phyloP scores from a whole-genome alignment of 257 asterid genomes.

The Jaltomata sinuosa region DNA sequence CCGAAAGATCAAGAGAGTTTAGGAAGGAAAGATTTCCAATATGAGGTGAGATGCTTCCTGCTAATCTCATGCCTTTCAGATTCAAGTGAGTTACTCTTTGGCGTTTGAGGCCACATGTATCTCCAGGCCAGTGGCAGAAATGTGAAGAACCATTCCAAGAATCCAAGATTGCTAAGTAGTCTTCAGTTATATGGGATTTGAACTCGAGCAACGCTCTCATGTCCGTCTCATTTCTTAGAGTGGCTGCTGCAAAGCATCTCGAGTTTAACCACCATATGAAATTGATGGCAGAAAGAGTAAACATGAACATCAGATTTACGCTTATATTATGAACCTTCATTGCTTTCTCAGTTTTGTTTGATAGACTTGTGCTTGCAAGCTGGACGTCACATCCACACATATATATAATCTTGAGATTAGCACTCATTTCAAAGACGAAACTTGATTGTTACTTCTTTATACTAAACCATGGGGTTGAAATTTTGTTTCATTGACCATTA shows the following conservation, averaged over 20 bases:
- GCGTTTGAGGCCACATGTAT: background rate
- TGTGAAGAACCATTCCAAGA: background rate
- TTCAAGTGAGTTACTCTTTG: background rate
- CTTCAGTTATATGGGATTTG: background rate
- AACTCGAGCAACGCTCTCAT: background rate
- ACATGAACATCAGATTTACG: background rate
- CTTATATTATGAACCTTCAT: background rate
- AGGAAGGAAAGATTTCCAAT: background rate
- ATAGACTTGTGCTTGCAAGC: background rate
- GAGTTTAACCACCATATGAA: background rate
- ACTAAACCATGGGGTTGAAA: background rate
- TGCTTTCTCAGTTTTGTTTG: background rate
- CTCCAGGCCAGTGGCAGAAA: background rate
- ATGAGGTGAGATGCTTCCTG: background rate
- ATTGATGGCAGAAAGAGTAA: background rate
- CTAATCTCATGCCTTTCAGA: background rate
- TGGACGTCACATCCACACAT: background rate
- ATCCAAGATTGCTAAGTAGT: background rate
- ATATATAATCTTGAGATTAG: background rate
- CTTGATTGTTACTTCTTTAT: background rate
- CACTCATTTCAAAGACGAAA: background rate
- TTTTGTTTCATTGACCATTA: background rate
- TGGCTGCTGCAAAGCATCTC: background rate
- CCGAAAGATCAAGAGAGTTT: background rate
- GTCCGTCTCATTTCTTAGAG: background rate